Evolutionary conservation across 148 eudicot genomes (phyloP).

Genomic region (Talinum fruticosum): DNA sequence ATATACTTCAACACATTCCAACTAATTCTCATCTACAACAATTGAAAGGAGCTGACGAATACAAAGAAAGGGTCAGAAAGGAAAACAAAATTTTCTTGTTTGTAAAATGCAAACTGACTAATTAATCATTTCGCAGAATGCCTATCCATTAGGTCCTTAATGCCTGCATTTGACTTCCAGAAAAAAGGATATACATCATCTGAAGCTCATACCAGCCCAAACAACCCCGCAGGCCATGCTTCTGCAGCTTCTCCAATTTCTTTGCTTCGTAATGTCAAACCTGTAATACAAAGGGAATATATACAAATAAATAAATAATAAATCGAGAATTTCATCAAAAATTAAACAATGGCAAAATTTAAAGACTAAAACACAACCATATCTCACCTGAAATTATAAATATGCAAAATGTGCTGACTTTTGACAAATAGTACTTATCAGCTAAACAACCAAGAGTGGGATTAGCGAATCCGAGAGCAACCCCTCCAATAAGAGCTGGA

Average conservation of each 20-base stretch:
- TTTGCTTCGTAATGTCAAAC: slow-evolving; percentile 83
- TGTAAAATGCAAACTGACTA: neutral
- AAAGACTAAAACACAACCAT: neutral
- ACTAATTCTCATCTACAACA: neutral
- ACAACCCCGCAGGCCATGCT: slow-evolving; percentile 91
- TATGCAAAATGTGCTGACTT: slow-evolving; percentile 81
- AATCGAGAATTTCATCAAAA: slow-evolving; percentile 9
- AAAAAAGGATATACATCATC: neutral
- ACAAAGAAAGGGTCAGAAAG: neutral
- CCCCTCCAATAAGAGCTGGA: slow-evolving; percentile 85
- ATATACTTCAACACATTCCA: neutral
- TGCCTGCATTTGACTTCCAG: neutral
- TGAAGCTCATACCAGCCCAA: slow-evolving; percentile 71
- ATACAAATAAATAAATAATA: neutral
- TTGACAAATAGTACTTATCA: slow-evolving; percentile 55
- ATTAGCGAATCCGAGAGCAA: slow-evolving; percentile 68
- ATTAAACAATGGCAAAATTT: slow-evolving; percentile 1
- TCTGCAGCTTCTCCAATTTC: slow-evolving; percentile 79
- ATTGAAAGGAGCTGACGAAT: neutral
- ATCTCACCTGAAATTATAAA: slow-evolving; percentile 78
- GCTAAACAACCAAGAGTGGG: slow-evolving; percentile 84
- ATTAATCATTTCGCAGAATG: neutral
- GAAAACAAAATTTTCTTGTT: neutral
- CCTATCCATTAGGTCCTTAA: neutral
- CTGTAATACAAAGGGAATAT: slow-evolving; percentile 34